Base-by-base conservation (phyloP, 192 early-diverging fungal species). In the Coemansia sp. region DNA sequence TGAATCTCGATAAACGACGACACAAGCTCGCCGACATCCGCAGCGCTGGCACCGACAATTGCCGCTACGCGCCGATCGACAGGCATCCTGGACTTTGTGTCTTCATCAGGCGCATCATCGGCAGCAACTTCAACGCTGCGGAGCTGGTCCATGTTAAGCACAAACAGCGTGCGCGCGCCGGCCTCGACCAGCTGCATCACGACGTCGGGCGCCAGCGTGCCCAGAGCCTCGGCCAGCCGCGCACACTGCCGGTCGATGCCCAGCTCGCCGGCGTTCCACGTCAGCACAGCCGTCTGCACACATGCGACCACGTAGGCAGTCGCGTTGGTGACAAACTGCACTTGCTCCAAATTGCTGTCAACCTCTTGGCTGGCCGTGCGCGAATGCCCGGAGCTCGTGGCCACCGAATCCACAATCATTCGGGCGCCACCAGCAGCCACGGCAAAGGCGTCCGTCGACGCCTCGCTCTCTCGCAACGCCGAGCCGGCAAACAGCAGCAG, bases 291-390 rank as follows among this genome's bases (percentile, higher is more conserved):
- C 11, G 54, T 55, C 10, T 39, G 61, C 5, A 70, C 67, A 22
- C 60, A 70, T 0, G 45, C 40, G 1, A 56, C 62, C 43, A 75
- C 55, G 35, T 63, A 64, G 19, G 60, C 57, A 7, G 53, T 60
- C 15, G 65, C 52, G 36, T 75, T 60, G 14, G 64, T 64, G 38
- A 75, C 64, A 64, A 75, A 75, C 53, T 75, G 72, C 35, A 68
- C 40, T 12, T 27, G 43, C 3, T 45, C 23, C 43, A 27, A 7
- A 2, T 8, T 43, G n/a, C 21, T 20, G 4, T 22, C 23, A 14
- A 6, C 26, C 1, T 23, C 23, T 12, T 45, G 23, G 12, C 43
- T 45, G 8, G 43, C 15, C 3, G 43, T n/a, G 14, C 43, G 25
- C 11, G 43, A 45, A 26, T 45, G 43, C 5, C 43, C 43, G 25